These are phyloP conservation scores for Geotrichum klebahnii DNA, from an alignment of 1,139 yeast genomes.

Conservation along the genomic window DNA sequence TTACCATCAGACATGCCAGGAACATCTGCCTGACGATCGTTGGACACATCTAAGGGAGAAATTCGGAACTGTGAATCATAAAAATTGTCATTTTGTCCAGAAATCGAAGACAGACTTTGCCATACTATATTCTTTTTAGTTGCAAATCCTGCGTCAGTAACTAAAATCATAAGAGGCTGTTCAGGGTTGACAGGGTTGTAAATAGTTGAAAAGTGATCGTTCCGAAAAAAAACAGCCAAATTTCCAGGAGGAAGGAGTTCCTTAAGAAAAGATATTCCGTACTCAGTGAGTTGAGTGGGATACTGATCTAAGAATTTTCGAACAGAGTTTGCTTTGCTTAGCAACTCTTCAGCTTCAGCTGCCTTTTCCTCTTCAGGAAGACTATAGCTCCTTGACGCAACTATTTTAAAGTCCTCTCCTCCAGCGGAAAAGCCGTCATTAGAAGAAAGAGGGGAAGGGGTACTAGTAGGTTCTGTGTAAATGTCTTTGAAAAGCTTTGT, in stretches of 20 bases:
- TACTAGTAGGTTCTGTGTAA: conserved; percentile 6
- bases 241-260: conserved; percentile 46
- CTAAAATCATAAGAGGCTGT: conserved; percentile 52
- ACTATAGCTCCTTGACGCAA: not conserved
- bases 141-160: conserved; percentile 68
- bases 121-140: conserved; percentile 56
- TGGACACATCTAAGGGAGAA: conserved; percentile 15
- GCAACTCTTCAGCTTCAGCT: not conserved
- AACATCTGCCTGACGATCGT: conserved; percentile 33
- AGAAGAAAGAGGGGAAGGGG: conserved; percentile 1
- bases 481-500: not conserved
- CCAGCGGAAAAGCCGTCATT: conserved; percentile 10
- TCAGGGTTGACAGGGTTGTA: conserved; percentile 45
- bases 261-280: conserved; percentile 50
- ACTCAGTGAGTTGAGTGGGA: conserved; percentile 65
- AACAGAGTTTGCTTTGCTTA: conserved; percentile 25
- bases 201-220: conserved; percentile 77
- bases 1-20: conserved; percentile 25
- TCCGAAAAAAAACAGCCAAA: conserved; percentile 69
- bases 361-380: not conserved
- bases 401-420: conserved; percentile 10
- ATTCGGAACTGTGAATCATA: conserved; percentile 49
- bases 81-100: conserved; percentile 64
- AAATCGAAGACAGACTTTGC: conserved; percentile 65
- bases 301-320: conserved; percentile 49